Evolutionary conservation across 2,329 filamentous ascomycete genomes (phyloP).

Genomic region (Aureobasidium musti): DNA sequence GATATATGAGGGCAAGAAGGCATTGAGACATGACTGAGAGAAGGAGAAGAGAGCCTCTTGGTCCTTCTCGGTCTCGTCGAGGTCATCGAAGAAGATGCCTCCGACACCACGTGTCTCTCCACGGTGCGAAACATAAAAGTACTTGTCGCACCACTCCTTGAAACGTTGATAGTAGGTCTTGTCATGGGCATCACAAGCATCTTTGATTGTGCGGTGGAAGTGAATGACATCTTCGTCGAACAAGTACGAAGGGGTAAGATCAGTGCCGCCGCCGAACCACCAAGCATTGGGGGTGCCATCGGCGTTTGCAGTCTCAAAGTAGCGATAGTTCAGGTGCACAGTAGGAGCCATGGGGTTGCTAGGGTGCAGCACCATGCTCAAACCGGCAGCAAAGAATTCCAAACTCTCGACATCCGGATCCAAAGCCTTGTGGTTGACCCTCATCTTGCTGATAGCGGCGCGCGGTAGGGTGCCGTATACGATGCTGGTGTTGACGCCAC

Average conservation of each 20-base stretch:
- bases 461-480: constrained; percentile 91
- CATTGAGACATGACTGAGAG: constrained; percentile 77
- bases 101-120: constrained; percentile 84
- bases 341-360: constrained; percentile 96
- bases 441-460: constrained; percentile 88
- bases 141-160: constrained; percentile 98
- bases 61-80: constrained; percentile 83
- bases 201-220: constrained; percentile 92
- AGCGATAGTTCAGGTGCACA: constrained; percentile 96
- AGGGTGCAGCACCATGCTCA: constrained; percentile 92
- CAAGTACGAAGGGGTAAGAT: constrained; percentile 88
- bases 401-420: constrained; percentile 76
- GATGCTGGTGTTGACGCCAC: constrained; percentile 89
- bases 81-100: constrained; percentile 98
- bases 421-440: constrained; percentile 89
- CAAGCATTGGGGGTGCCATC: constrained; percentile 81
- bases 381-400: constrained; percentile 91
- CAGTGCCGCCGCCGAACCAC: constrained; percentile 98
- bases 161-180: constrained; percentile 89
- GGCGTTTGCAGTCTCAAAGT: constrained; percentile 91
- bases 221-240: constrained; percentile 97
- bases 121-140: constrained; percentile 93
- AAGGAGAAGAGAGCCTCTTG: constrained; percentile 90
- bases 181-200: constrained; percentile 90
- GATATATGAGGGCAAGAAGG: constrained; percentile 87